Conservation (phyloP, 768 basidiomycete species). For the Phanerochaete sordida region DNA sequence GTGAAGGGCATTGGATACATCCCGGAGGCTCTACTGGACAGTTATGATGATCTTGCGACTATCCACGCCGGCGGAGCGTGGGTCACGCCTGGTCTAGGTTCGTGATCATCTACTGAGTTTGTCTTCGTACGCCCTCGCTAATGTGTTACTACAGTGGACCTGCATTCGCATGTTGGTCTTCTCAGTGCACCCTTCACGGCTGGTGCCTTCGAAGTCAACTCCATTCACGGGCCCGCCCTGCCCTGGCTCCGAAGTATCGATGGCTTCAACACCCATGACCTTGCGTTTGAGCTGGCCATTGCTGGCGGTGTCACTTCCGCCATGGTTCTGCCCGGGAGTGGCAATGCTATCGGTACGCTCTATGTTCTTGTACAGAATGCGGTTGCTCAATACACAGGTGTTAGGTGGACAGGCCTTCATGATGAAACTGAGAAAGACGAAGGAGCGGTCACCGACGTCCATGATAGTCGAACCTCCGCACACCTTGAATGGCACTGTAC, state of each 20-base stretch:
- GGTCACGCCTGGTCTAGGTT: conserved; percentile 66
- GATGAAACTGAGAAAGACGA: conserved; percentile 78
- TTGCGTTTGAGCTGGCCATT: conserved; percentile 66
- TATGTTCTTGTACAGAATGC: conserved; percentile 11
- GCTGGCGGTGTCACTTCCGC: conserved; percentile 88
- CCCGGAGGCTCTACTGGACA: conserved; percentile 30
- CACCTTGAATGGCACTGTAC: conserved; percentile 45
- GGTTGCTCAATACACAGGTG: neutral
- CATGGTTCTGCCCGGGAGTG: conserved; percentile 76
- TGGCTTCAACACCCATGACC: conserved; percentile 84
- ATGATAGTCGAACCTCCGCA: conserved; percentile 86
- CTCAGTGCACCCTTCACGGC: conserved; percentile 51
- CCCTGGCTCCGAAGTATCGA: conserved; percentile 85
- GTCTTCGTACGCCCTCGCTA: conserved; percentile 11
- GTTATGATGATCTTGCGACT: conserved; percentile 42
- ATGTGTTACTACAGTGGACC: conserved; percentile 26
- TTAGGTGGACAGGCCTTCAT: conserved; percentile 86
- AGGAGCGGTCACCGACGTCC: conserved; percentile 69
- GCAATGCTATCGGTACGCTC: conserved; percentile 64
- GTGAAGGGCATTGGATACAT: conserved; percentile 57
- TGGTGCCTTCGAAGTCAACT: conserved; percentile 50
- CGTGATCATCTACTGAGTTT: too few relatives aligned
- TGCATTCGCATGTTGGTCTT: conserved; percentile 73
- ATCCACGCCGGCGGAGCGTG: conserved; percentile 60
- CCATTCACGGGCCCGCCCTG: conserved; percentile 59